phyloP scores from a whole-genome alignment of 768 basidiomycete genomes.

The Calvatia gigantea region DNA sequence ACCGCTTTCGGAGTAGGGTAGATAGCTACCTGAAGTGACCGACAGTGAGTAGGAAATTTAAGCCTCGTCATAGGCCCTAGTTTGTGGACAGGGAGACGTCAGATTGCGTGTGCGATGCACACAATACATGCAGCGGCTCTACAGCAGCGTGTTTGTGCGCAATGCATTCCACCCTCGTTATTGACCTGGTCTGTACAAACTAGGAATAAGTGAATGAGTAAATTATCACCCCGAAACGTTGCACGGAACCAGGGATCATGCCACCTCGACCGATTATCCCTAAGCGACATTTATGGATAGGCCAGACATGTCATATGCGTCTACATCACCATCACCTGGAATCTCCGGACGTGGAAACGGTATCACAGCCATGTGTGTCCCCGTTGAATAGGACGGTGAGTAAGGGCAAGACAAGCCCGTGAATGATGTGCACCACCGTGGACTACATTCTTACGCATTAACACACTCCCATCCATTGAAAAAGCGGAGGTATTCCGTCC shows the following conservation, averaged over 20 bases:
- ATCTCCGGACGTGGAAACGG: conserved; percentile 1
- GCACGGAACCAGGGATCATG: not conserved
- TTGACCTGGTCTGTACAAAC: not conserved
- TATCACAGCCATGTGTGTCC: not conserved
- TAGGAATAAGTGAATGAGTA: not conserved
- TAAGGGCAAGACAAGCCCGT: not conserved
- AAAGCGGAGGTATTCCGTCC: not conserved
- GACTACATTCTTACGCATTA: not conserved
- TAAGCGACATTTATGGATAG: conserved; percentile 6
- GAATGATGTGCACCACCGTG: not conserved
- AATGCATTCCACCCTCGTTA: not conserved
- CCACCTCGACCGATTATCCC: not conserved
- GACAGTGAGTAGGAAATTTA: not conserved
- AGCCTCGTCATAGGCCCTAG: not conserved
- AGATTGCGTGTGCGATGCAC: not conserved
- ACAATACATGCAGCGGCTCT: not conserved
- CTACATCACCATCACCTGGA: not conserved
- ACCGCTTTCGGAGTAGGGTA: not conserved
- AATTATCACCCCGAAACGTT: conserved; percentile 11
- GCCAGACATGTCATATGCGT: not conserved
- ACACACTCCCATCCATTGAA: not conserved
- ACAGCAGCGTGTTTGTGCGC: not conserved
- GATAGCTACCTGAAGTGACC: not conserved
- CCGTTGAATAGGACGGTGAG: not conserved
- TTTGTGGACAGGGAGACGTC: not conserved